Evolutionary conservation across 805 yeast genomes (phyloP).

Genomic region (Torulaspora microellipsoides): DNA sequence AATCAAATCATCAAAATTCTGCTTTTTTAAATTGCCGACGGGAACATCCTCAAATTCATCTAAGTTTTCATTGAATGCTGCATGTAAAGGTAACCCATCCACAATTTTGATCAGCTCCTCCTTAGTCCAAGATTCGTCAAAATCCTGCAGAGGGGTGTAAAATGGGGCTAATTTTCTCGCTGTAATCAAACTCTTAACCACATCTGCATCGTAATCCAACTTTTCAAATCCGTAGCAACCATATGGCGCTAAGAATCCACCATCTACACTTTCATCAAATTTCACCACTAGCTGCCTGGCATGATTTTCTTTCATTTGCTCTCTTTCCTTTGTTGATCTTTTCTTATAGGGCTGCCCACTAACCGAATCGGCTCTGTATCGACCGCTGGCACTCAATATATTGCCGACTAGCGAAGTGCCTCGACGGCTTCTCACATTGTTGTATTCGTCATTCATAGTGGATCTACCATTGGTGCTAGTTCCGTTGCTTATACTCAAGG

Average conservation of each 20-base stretch:
- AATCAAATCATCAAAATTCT: slow-evolving; percentile 30
- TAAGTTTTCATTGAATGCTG: slow-evolving; percentile 39
- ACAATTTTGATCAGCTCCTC: slow-evolving; percentile 55
- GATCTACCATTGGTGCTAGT: slow-evolving; percentile 8
- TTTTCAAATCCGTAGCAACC: slow-evolving; percentile 76
- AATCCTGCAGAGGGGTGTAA: slow-evolving; percentile 83
- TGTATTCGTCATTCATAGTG: slow-evolving; percentile 2
- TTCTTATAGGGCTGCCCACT: slow-evolving; percentile 27
- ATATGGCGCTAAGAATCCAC: slow-evolving; percentile 88
- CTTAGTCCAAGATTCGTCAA: slow-evolving; percentile 65
- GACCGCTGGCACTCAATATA: slow-evolving; percentile 20
- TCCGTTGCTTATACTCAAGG: slow-evolving; percentile 4
- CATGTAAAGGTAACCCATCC: slow-evolving; percentile 52
- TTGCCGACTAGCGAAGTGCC: slow-evolving; percentile 27
- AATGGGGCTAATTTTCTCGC: slow-evolving; percentile 82
- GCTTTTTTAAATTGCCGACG: slow-evolving; percentile 25
- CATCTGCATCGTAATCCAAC: slow-evolving; percentile 64
- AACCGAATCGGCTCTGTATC: slow-evolving; percentile 25
- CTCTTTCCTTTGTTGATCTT: slow-evolving; percentile 51
- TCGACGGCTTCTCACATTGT: slow-evolving; percentile 18
- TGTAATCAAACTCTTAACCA: slow-evolving; percentile 67
- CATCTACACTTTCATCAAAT: slow-evolving; percentile 75
- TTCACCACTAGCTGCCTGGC: slow-evolving; percentile 54
- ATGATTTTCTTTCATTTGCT: slow-evolving; percentile 48
- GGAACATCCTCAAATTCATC: slow-evolving; percentile 36